Evolutionary conservation across 139 green algal species (phyloP), one percentile per base, ranked within the genome.

Genomic region (Chlamydomonas incerta): DNA sequence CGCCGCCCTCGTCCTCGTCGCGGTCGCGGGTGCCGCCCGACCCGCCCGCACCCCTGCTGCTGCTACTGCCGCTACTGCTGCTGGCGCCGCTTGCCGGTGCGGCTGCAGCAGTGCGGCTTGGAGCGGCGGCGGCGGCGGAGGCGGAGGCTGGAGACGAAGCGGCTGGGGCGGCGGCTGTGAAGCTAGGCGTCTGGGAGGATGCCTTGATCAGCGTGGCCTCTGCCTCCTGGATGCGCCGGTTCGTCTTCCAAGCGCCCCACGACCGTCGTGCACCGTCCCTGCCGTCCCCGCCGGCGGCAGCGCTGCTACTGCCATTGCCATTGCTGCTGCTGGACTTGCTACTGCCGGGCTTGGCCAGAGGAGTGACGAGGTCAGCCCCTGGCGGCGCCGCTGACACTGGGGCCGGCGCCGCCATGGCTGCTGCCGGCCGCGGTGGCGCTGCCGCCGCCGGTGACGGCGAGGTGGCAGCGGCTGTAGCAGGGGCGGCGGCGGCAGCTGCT

Each of bases 181-280:
- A 46, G 33, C 29, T 50, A 1, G 66, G 23, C 79, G n/a, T 37
- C 47, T n/a, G 31, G 24, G 8, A 11, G 24, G 66, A 47, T 0
- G 65, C 24, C 66, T 75, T 76, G 47, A 85, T 31, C 31, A 85
- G 37, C 33, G 60, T 88, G 46, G 69, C 58, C 34, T 70, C 76
- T 28, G 70, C 74, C 37, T 21, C 65, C 52, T 60, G 46, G 23
- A 83, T 74, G 29, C 68, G 65, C 20, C 35, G 72, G 41, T 88
- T 74, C 18, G 50, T n/a, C 83, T 81, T 88, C 72, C 82, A 88
- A 17, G 66, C 18, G 66, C 79, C 79, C 79, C 79, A 85, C 23
- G 79, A 47, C 17, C 79, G 47, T 26, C 50, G 31, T 3, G 63
- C 79, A 1, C 47, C 63, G 1, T 14, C 57, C 41, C 50, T 68